phyloP scores from a whole-genome alignment of 2,329 filamentous ascomycete species.

The Pseudogymnoascus verrucosus region DNA sequence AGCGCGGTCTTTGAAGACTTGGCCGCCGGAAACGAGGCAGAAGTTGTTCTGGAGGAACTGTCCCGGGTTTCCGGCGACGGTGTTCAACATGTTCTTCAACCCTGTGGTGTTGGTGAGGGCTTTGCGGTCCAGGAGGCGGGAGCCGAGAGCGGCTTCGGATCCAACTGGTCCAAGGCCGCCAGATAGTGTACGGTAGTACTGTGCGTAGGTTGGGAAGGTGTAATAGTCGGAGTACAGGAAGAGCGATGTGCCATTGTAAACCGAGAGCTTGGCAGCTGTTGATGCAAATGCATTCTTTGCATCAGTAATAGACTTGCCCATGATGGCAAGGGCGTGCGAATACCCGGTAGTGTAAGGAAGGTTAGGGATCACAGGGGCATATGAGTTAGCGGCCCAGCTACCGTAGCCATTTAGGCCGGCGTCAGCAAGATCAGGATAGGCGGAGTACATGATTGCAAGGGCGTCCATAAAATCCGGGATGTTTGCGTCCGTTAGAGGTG shows the following conservation, averaged over 20 bases:
- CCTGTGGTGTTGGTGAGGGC: conserved; percentile 17
- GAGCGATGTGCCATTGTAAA: conserved; percentile 18
- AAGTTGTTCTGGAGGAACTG: conserved; percentile 21
- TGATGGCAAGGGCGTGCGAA: conserved; percentile 24
- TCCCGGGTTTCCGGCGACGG: conserved; percentile 21
- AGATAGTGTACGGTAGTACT: conserved; percentile 25
- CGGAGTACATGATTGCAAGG: conserved; percentile 25
- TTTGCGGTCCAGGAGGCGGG: conserved; percentile 23
- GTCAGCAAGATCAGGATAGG: conserved; percentile 27
- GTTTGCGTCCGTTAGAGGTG: conserved; percentile 19
- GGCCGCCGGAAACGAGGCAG: conserved; percentile 26
- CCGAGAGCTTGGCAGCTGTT: conserved; percentile 15
- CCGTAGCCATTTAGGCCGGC: conserved; percentile 24
- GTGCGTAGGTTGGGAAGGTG: conserved; percentile 20
- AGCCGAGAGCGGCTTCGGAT: conserved; percentile 17
- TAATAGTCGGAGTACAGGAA: conserved; percentile 15
- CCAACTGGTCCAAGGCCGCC: conserved; percentile 18
- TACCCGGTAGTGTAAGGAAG: conserved; percentile 22
- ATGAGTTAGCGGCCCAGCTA: conserved; percentile 25
- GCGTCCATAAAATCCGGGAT: conserved; percentile 24
- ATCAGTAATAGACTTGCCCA: conserved; percentile 21
- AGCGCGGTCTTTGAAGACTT: conserved; percentile 23
- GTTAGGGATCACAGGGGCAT: conserved; percentile 20
- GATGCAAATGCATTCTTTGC: conserved; percentile 19
- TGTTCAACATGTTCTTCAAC: conserved; percentile 22